Base-by-base conservation (phyloP, 352 stramenopile species). In the Globisporangium yorkense region DNA sequence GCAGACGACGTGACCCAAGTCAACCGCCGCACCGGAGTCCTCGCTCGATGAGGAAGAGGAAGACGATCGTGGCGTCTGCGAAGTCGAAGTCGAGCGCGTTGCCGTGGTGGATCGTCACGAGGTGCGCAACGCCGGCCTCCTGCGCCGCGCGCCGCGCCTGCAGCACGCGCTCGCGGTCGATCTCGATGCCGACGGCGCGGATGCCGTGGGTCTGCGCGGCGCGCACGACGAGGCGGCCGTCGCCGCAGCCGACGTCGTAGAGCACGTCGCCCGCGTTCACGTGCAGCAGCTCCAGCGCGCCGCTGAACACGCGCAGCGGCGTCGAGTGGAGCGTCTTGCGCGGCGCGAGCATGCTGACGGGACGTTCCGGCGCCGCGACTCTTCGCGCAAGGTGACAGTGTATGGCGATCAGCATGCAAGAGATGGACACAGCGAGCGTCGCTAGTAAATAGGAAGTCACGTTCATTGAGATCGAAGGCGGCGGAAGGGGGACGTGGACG, bases 301-400 rank as follows among this genome's bases (percentile, higher is more conserved):
- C 66, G 40, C 67, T 54, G 65, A 90, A 88, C 37, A 85, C 79
- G 41, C 65, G 60, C 55, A 83, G 59, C 20, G 84, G 84, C 67
- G 84, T 93, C 63, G 84, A 93, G 59, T 91, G 76, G 41, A 93
- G 77, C 59, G 68, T 91, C 70, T 85, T 88, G 52, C 84, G 75
- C 56, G 84, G 84, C 16, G 84, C 84, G 35, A 93, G 62, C 83
- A 93, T 93, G n/a, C 40, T 46, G 13, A 46, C 40, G 16, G n/a
- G 33, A 12, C 33, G 15, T 18, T 35, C 20, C 50, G 2, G 7
- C 8, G 16, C 27, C 2, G 40, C 40, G 52, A 27, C 52, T 13
- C 24, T 57, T 57, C 52, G 27, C 41, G 20, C 6, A 15, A 5
- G 43, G 24, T 10, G 33, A 51, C 10, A 52, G 47, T 20, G 40